phyloP scores from a whole-genome alignment of 164 flowering plant species.

The Aristolochia fimbriata region DNA sequence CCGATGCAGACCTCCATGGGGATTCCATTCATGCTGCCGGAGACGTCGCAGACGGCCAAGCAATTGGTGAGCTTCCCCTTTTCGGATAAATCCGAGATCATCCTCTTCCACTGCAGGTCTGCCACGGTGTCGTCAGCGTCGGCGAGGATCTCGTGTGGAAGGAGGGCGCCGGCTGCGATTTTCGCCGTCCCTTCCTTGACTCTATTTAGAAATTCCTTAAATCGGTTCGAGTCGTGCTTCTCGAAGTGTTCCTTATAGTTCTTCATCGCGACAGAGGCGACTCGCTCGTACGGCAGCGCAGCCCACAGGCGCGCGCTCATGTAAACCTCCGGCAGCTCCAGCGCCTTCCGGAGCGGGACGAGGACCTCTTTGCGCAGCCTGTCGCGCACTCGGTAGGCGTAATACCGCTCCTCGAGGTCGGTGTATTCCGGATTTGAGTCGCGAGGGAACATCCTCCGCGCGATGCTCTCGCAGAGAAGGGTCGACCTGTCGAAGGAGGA shows the following conservation, averaged over 20 bases:
- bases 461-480: conserved; percentile 39
- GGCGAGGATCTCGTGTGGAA: conserved; percentile 38
- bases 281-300: conserved; percentile 32
- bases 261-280: conserved; percentile 50
- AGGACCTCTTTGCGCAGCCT: conserved; percentile 32
- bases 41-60: conserved; percentile 26
- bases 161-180: conserved; percentile 50
- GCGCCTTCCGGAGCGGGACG: conserved; percentile 24
- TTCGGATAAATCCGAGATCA: conserved; percentile 27
- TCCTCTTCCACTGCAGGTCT: conserved; percentile 44
- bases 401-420: conserved; percentile 32
- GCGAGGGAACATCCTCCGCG: conserved; percentile 27
- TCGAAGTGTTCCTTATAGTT: conserved; percentile 27
- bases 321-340: conserved; percentile 38
- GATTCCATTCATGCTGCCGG: conserved; percentile 20
- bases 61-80: conserved; percentile 23
- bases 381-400: conserved; percentile 33
- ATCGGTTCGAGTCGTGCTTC: conserved; percentile 34
- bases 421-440: conserved; percentile 23
- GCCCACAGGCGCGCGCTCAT: conserved; percentile 39
- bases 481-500: conserved; percentile 17
- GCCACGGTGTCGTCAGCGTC: conserved; percentile 19
- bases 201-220: conserved; percentile 18
- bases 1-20: conserved; percentile 26
- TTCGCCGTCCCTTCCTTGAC: conserved; percentile 32